Conservation (phyloP, 1,284 basidiomycete genomes). For the Moesziomyces globuligerus region DNA sequence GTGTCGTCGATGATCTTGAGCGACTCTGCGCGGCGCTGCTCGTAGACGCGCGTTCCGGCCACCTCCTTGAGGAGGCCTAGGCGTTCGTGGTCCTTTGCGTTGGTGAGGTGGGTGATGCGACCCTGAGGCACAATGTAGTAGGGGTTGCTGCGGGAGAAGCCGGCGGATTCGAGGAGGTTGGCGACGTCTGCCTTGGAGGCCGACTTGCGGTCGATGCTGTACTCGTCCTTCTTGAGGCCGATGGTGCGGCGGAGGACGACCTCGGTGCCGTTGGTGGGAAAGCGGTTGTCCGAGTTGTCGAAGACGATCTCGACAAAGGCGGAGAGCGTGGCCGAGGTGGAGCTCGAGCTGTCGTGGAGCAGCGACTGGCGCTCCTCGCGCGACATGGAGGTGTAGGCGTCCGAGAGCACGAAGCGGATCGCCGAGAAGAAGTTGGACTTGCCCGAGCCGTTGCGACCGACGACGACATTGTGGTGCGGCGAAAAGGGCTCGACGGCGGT, state of each 20-base stretch:
- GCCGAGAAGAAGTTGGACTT: constrained; percentile 70
- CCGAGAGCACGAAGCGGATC: constrained; percentile 95
- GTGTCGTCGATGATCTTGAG: constrained; percentile 96
- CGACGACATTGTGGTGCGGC: constrained; percentile 66
- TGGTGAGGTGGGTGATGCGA: constrained; percentile 95
- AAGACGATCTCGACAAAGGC: constrained; percentile 80
- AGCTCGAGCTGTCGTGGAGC: constrained; percentile 90
- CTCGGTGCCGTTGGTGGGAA: constrained; percentile 69
- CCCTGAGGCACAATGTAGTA: constrained; percentile 99
- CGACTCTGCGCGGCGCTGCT: constrained; percentile 90
- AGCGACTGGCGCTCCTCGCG: constrained; percentile 91
- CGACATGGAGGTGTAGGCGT: constrained; percentile 95
- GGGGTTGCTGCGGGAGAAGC: constrained; percentile 95
- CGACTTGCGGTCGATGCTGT: constrained; percentile 93
- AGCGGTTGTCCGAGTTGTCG: constrained; percentile 77
- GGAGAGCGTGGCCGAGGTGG: constrained; percentile 82
- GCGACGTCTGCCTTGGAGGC: constrained; percentile 96
- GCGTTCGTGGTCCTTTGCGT: constrained; percentile 95
- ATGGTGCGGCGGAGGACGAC: constrained; percentile 75
- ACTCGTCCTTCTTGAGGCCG: constrained; percentile 98
- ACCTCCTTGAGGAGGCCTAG: constrained; percentile 95
- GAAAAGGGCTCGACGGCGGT: constrained; percentile 72
- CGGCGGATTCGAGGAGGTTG: constrained; percentile 74
- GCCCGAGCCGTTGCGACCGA: constrained; percentile 68
- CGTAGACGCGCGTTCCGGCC: constrained; percentile 97